Conservation (phyloP, 257 asterid genomes). For the Ajuga chamaepitys region DNA sequence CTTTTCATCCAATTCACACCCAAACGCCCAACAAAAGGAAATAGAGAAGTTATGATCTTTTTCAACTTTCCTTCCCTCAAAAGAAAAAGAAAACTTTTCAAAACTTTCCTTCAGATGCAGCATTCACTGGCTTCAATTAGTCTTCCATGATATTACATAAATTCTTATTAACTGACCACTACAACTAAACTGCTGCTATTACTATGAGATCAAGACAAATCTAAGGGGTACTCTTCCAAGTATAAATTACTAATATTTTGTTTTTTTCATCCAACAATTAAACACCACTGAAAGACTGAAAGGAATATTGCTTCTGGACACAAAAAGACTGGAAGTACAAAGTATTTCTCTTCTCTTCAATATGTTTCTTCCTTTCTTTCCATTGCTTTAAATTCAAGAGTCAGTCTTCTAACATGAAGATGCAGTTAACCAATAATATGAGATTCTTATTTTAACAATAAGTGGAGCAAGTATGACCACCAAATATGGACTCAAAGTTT, state of each 20-base stretch:
- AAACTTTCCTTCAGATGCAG: neutral
- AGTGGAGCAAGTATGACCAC: slow-evolving; percentile 1
- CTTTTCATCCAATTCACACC: neutral
- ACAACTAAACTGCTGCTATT: neutral
- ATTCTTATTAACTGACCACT: neutral
- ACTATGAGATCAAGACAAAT: neutral
- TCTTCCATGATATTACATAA: neutral
- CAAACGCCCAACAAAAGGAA: neutral
- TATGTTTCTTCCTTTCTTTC: neutral
- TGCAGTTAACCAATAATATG: neutral
- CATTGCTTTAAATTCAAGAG: neutral
- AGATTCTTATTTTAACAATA: neutral
- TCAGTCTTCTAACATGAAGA: neutral
- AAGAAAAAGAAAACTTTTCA: no score
- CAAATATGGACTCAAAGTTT: slow-evolving; percentile 3
- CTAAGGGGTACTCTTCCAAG: neutral
- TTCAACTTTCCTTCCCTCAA: no score
- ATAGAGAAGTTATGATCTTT: neutral
- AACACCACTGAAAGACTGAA: neutral
- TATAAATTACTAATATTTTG: neutral
- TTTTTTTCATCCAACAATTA: neutral
- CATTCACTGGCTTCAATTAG: slow-evolving; percentile 5
- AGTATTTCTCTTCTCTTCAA: neutral
- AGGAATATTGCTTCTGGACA: neutral
- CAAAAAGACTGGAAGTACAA: neutral